Percentiles rank a stretch among this genome's conserved stretches.
Evolutionary conservation across 2,329 filamentous ascomycete species (phyloP).

Genomic region (Tolypocladium ophioglossoides): DNA sequence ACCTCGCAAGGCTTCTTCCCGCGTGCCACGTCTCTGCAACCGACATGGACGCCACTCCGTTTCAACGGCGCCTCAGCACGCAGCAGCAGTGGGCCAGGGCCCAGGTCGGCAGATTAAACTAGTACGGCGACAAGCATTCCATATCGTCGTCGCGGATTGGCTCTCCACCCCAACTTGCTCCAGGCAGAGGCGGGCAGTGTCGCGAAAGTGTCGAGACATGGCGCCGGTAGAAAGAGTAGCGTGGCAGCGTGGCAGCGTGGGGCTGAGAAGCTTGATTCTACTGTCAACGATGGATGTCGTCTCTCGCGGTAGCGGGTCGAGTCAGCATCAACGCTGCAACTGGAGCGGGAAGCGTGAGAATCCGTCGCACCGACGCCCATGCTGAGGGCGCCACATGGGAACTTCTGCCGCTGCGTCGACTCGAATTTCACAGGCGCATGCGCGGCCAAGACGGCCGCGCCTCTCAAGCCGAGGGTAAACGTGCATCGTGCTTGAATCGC

Average conservation of each 20-base stretch:
- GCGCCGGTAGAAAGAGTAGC: background rate
- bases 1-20: background rate
- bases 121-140: background rate
- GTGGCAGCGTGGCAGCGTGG: background rate
- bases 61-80: slow-evolving; percentile 8
- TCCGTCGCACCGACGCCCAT: background rate
- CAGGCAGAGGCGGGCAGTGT: background rate
- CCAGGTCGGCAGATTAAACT: slow-evolving; percentile 5
- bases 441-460: background rate
- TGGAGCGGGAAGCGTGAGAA: background rate
- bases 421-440: background rate
- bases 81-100: slow-evolving; percentile 2
- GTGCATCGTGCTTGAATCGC: background rate
- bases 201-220: too few species aligned
- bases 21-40: slow-evolving; percentile 2
- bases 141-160: background rate
- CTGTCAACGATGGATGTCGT: background rate
- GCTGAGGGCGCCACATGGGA: background rate
- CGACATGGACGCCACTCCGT: slow-evolving; percentile 15
- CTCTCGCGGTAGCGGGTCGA: background rate
- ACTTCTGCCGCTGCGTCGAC: background rate
- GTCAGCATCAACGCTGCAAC: background rate
- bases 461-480: background rate
- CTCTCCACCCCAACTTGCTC: background rate
- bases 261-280: background rate